Evolutionary conservation across 2,329 filamentous ascomycete genomes (phyloP).

Genomic region (Cryphonectria radicalis): DNA sequence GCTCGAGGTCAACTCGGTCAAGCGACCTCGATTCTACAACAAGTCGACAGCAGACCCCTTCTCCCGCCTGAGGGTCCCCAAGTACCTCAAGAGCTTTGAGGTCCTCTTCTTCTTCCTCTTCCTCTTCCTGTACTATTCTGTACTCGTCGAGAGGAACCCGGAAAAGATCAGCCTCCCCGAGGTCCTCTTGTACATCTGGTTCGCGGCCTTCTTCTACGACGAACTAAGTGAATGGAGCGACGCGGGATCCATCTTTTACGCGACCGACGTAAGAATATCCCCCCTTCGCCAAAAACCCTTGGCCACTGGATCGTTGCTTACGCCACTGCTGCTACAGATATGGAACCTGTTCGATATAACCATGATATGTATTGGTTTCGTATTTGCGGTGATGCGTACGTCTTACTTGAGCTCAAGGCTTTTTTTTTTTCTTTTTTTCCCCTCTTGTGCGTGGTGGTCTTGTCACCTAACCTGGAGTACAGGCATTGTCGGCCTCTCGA

Average conservation of each 20-base stretch:
- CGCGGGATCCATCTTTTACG: constrained; percentile 84
- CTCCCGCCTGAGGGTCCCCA: constrained; percentile 75
- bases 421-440: too few relatives aligned
- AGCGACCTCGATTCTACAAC: constrained; percentile 79
- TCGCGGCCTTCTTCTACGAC: constrained; percentile 85
- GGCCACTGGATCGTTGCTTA: constrained; percentile 80
- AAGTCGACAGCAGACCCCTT: constrained; percentile 69
- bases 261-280: constrained; percentile 64
- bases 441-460: background rate
- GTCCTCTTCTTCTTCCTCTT: constrained; percentile 80
- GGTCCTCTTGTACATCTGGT: constrained; percentile 79
- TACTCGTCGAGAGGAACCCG: constrained; percentile 74
- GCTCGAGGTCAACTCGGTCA: constrained; percentile 72
- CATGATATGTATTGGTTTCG: constrained; percentile 74
- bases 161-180: constrained; percentile 70
- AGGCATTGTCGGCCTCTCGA: constrained; percentile 71
- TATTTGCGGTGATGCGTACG: constrained; percentile 75
- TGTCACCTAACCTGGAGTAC: constrained; percentile 25
- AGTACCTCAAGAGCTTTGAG: constrained; percentile 85
- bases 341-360: constrained; percentile 80
- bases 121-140: constrained; percentile 81
- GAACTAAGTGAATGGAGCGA: constrained; percentile 84
- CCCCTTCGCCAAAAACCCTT: too few relatives aligned
- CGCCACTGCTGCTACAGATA: constrained; percentile 58
- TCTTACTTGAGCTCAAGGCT: constrained; percentile 31